Evolutionary conservation across 768 basidiomycete genomes (phyloP).

Genomic region (Suillus clintonianus): DNA sequence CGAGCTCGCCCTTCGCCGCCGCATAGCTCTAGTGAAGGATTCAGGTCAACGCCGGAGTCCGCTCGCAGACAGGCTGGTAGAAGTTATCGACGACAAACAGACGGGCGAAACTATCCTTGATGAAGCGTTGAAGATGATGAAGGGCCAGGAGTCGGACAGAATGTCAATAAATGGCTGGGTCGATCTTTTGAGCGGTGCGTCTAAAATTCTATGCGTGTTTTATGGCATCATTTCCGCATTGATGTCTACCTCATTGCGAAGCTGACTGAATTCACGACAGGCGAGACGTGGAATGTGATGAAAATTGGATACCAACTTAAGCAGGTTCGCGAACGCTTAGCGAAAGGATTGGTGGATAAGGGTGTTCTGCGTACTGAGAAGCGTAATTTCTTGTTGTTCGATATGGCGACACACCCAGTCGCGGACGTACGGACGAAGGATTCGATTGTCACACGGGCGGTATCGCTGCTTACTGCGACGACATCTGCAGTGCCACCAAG

Average conservation of each 20-base stretch:
- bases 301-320: slow-evolving; percentile 99
- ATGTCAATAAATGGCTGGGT: slow-evolving; percentile 90
- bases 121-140: slow-evolving; percentile 96
- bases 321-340: slow-evolving; percentile 96
- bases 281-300: slow-evolving; percentile 99
- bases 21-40: slow-evolving; percentile 90
- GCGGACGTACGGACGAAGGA: slow-evolving; percentile 93
- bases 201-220: not conserved
- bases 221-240: not conserved
- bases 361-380: slow-evolving; percentile 99
- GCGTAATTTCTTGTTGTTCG: slow-evolving; percentile 97
- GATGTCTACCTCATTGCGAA: not conserved
- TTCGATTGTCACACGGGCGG: slow-evolving; percentile 72
- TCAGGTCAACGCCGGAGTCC: slow-evolving; percentile 70
- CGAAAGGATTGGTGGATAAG: slow-evolving; percentile 97
- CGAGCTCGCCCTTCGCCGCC: slow-evolving; percentile 91
- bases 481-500: slow-evolving; percentile 77
- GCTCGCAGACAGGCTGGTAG: slow-evolving; percentile 80
- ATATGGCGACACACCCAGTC: slow-evolving; percentile 99
- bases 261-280: slow-evolving; percentile 43
- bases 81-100: slow-evolving; percentile 88
- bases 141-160: slow-evolving; percentile 54
- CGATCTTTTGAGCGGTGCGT: slow-evolving; percentile 89
- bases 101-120: slow-evolving; percentile 97
- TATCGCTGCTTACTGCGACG: slow-evolving; percentile 77